These are phyloP conservation scores for Fraxinus floribunda DNA, from an alignment of 305 asterid genomes.

Conservation along the genomic window DNA sequence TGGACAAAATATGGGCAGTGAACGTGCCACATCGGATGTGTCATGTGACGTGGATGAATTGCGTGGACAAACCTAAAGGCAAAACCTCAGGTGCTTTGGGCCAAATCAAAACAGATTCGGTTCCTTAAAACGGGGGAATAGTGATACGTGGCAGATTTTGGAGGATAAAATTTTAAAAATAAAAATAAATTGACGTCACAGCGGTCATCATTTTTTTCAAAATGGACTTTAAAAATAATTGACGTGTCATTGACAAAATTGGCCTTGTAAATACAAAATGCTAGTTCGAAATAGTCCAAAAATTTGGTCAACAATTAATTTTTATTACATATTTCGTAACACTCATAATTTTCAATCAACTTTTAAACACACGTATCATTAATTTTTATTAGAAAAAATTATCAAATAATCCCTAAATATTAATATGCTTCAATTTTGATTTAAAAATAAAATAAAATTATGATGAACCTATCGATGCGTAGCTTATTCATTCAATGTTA, in stretches of 20 bases:
- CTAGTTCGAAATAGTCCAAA: too few relatives aligned
- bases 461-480: neutral
- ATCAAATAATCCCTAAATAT: neutral
- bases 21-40: neutral
- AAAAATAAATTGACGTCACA: too few relatives aligned
- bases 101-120: slow-evolving; percentile 9
- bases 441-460: too few relatives aligned
- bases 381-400: too few relatives aligned
- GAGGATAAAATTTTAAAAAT: neutral
- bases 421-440: neutral
- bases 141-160: slow-evolving; percentile 18
- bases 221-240: too few relatives aligned
- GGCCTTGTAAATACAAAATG: too few relatives aligned
- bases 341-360: too few relatives aligned
- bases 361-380: too few relatives aligned
- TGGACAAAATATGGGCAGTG: neutral
- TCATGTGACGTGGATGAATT: slow-evolving; percentile 7
- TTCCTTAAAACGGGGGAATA: neutral
- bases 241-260: too few relatives aligned
- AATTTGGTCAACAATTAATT: too few relatives aligned
- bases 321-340: too few relatives aligned
- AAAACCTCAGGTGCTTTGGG: slow-evolving; percentile 5
- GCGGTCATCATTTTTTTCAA: too few relatives aligned
- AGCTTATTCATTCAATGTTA: neutral
- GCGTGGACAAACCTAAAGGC: slow-evolving; percentile 29